Base-by-base conservation (phyloP, 2,329 filamentous ascomycete species). In the Thelonectria discophora region DNA sequence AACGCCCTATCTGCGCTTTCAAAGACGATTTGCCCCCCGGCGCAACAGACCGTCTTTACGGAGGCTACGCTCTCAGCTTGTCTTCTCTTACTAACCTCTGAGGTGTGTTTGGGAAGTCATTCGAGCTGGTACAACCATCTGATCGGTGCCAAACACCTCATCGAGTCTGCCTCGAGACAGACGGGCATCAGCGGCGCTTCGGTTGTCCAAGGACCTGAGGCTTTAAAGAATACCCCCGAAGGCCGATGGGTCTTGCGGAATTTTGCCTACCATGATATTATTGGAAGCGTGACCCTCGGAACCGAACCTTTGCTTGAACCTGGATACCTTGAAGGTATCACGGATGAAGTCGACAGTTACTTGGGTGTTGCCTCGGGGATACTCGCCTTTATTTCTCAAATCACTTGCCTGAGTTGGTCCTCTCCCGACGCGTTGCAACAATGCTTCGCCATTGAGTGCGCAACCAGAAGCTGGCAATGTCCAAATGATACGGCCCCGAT, bases 251-350 rank as follows among this genome's bases (percentile, higher is more conserved):
- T 55, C 39, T 18, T 60, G 12, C 46, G 58, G 9, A 60, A 60
- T 15, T 55, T 50, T 40, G 58, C 58, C 9, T 60, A 50, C 32
- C 58, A 60, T 40, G 58, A 55, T 6, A 55, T 60, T 4, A 55
- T 60, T n/a, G 58, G 58, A 8, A 60, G 58, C 27, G 30, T 50
- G 5, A 60, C 58, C 8, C 37, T 51, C 9, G 15, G 52, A 24
- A 51, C 15, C 5, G 21, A 45, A 20, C 58, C 58, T 17, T 18
- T 60, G 17, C 39, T 60, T 5, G 32, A 30, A 2, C 18, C 24
- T 1, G 21, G 37, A 30, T 60, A 60, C 21, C 17, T 60, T 5
- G 24, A 37, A 5, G 58, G 51, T 10, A 43, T 55, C 2, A 24
- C 46, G 2, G 51, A 43, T 50, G 45, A 27, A 11, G 24, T 60